phyloP scores from a whole-genome alignment of 1,284 basidiomycete genomes.

The Apiotrichum brassicae region DNA sequence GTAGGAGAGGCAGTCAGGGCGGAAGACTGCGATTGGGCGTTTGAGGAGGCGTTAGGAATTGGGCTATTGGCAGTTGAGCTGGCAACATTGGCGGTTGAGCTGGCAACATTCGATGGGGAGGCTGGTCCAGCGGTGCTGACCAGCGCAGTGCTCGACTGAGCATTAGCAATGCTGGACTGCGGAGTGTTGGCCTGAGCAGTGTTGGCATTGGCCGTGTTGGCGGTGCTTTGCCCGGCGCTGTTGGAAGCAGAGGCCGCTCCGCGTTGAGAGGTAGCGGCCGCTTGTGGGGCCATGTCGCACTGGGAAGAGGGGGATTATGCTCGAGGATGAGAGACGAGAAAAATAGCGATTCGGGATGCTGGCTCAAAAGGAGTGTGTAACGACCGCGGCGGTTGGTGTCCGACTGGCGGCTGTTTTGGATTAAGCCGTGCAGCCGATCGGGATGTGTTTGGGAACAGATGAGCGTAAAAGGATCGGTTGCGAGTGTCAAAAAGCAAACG shows the following conservation, averaged over 20 bases:
- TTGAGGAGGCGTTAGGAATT: too few species aligned
- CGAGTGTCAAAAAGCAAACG: too few species aligned
- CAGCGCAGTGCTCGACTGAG: too few species aligned
- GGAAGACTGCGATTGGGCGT: background rate
- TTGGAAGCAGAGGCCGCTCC: background rate
- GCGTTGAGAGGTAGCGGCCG: background rate
- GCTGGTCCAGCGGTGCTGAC: too few species aligned
- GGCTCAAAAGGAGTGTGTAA: too few species aligned
- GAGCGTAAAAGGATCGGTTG: too few species aligned
- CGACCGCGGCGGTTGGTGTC: too few species aligned
- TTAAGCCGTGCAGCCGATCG: too few species aligned
- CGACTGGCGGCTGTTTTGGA: too few species aligned
- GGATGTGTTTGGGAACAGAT: too few species aligned
- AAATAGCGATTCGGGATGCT: too few species aligned
- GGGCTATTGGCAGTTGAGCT: background rate
- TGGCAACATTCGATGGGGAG: background rate
- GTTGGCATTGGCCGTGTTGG: background rate
- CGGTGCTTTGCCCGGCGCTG: background rate
- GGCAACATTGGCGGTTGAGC: background rate
- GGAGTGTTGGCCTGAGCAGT: background rate
- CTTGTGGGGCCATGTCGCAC: background rate
- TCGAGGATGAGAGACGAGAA: too few species aligned
- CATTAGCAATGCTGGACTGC: background rate
- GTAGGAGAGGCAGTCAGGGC: background rate
- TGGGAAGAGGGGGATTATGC: background rate